Evolutionary conservation across 208 protist genomes (phyloP).

Genomic region (Leishmania tropica): DNA sequence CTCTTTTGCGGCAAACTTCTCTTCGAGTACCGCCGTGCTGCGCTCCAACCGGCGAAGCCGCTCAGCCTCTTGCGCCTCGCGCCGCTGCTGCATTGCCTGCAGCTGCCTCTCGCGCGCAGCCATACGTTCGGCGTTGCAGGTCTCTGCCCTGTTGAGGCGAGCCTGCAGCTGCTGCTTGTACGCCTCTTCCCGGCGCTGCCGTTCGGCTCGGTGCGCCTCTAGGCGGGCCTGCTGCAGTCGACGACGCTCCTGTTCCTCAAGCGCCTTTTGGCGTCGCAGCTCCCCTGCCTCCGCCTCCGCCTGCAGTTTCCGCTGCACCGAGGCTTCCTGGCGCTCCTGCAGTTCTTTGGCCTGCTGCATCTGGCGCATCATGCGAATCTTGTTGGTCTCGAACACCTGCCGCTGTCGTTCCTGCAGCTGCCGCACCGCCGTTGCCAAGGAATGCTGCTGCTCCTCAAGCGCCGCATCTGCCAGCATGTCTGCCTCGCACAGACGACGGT

Average conservation of each 20-base stretch:
- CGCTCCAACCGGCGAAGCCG: conserved; percentile 60
- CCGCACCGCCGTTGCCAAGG: conserved; percentile 48
- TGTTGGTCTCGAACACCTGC: conserved; percentile 54
- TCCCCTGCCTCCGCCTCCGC: conserved; percentile 52
- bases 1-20: conserved; percentile 40
- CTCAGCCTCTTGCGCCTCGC: conserved; percentile 51
- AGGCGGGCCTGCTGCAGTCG: conserved; percentile 50
- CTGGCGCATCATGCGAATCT: conserved; percentile 56
- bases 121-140: conserved; percentile 41
- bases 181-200: conserved; percentile 50
- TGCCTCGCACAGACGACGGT: conserved; percentile 19
- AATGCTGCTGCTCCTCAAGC: conserved; percentile 7
- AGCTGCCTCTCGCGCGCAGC: conserved; percentile 55
- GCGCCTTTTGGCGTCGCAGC: conserved; percentile 31
- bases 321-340: conserved; percentile 34
- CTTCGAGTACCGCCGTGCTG: conserved; percentile 43
- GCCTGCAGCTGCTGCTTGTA: conserved; percentile 48
- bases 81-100: conserved; percentile 33
- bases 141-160: conserved; percentile 55
- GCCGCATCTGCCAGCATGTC: conserved; percentile 4
- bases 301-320: conserved; percentile 50
- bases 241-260: conserved; percentile 42
- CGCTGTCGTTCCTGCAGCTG: conserved; percentile 59
- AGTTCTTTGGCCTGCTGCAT: conserved; percentile 49
- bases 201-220: conserved; percentile 46